These are phyloP conservation scores for Conidiobolus incongruus DNA, from an alignment of 371 early-diverging fungal genomes.

Conservation along the genomic window DNA sequence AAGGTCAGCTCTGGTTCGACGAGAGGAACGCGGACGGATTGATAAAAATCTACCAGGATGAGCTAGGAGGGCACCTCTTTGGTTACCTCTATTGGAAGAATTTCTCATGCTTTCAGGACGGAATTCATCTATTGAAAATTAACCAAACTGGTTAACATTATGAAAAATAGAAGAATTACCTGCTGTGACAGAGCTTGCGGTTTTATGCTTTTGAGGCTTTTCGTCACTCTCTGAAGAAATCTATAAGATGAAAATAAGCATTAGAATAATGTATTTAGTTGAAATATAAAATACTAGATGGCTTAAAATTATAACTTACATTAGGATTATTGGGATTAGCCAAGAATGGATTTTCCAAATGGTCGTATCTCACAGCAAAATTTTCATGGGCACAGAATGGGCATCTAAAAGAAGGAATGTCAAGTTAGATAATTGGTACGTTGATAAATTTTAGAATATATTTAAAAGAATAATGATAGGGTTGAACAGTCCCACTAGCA, in stretches of 20 bases:
- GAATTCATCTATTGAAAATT: constrained; percentile 15
- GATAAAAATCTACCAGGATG: neutral
- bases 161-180: constrained; percentile 54
- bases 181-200: constrained; percentile 7
- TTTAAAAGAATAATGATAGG: constrained; percentile 8
- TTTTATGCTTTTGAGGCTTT: neutral
- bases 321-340: neutral
- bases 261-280: too few relatives aligned
- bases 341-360: constrained; percentile 2
- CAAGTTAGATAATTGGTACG: too few relatives aligned
- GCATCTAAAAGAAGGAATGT: constrained; percentile 34
- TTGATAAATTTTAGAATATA: neutral
- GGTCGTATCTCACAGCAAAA: constrained; percentile 55
- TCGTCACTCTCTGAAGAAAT: neutral
- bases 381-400: constrained; percentile 74
- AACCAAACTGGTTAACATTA: constrained; percentile 13
- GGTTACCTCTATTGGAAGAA: neutral
- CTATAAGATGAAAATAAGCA: too few relatives aligned
- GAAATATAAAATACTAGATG: neutral
- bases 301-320: neutral
- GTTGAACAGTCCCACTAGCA: neutral
- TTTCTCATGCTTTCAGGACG: neutral
- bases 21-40: constrained; percentile 2
- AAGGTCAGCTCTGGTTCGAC: constrained; percentile 15
- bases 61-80: neutral